Evolutionary conservation across 805 yeast species (phyloP), one percentile per base, ranked within the genome.

Genomic region (Hanseniaspora taiwanica): DNA sequence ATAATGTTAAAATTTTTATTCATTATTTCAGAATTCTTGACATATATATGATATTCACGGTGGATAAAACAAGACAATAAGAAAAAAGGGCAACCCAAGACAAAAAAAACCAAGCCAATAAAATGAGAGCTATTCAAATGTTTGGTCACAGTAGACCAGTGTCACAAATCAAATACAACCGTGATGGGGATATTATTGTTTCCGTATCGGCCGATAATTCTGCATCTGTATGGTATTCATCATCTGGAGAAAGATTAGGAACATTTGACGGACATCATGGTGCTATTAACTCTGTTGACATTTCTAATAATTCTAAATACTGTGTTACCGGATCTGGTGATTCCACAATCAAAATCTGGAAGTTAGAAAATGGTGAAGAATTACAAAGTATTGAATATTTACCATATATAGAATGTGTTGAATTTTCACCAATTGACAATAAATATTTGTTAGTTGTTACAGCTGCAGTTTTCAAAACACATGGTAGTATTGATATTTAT

Each of bases 71-170:
- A n/a, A n/a, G n/a, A n/a, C n/a, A n/a, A n/a, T n/a, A n/a, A n/a
- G n/a, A n/a, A n/a, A n/a, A n/a, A n/a, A n/a, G n/a, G 2, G 4
- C 2, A 14, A 4, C 6, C 17, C 6, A 7, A 24, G 7, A 23
- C 37, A 12, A 9, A 35, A 21, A 25, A 54, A 48, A 32, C 47
- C 16, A 6, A 14, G 13, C 10, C 48, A 49, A 43, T 48, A 57
- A 48, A 48, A 75, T 76, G 81, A 75, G 81, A 71, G 81, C 82
- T 44, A 62, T 76, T 50, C 56, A 77, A 69, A 67, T 81, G 54
- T 81, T 82, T 72, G 97, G 97, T 45, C 98, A 91, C 66, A 95
- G 84, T 68, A 94, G 98, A 74, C 85, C 97, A 49, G 68, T 91
- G 53, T 87, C 97, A 37, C 97, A 91, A 70, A 87, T 91, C 52